These are phyloP conservation scores for Astrothelium subdiscretum DNA, from an alignment of 495 filamentous ascomycete genomes.

Conservation along the genomic window DNA sequence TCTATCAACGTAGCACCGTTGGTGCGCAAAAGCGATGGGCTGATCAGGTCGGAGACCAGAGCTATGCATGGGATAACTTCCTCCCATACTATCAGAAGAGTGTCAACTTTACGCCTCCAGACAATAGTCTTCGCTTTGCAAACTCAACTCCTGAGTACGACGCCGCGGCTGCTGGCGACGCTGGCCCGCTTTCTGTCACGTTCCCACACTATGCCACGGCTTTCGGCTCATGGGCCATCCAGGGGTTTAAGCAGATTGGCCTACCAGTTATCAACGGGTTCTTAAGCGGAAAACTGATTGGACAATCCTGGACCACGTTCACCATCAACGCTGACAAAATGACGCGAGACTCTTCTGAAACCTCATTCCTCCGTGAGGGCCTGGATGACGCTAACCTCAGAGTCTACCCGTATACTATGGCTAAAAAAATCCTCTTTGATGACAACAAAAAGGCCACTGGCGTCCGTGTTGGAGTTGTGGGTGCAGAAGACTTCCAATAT, in stretches of 20 bases:
- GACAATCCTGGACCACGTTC: slow-evolving; percentile 20
- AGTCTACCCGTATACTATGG: slow-evolving; percentile 25
- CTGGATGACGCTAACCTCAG: slow-evolving; percentile 15
- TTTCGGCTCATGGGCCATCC: slow-evolving; percentile 23
- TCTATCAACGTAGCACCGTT: slow-evolving; percentile 13
- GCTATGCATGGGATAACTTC: slow-evolving; percentile 35
- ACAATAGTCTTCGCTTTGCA: slow-evolving; percentile 18
- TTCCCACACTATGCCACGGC: slow-evolving; percentile 17
- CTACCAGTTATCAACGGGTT: slow-evolving; percentile 22
- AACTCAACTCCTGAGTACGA: slow-evolving; percentile 16
- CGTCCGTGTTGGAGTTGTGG: slow-evolving; percentile 22
- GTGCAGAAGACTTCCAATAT: slow-evolving; percentile 24
- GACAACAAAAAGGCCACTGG: slow-evolving; percentile 24
- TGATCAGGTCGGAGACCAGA: slow-evolving; percentile 31
- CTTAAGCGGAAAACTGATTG: slow-evolving; percentile 26
- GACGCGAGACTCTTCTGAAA: slow-evolving; percentile 15
- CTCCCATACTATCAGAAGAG: slow-evolving; percentile 35
- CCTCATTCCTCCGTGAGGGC: slow-evolving; percentile 13
- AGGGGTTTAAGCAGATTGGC: slow-evolving; percentile 26
- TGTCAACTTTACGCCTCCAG: slow-evolving; percentile 26
- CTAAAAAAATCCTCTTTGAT: slow-evolving; percentile 30
- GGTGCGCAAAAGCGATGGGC: slow-evolving; percentile 39
- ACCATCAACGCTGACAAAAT: slow-evolving; percentile 19
- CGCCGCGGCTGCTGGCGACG: slow-evolving; percentile 13
- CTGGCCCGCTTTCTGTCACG: slow-evolving; percentile 14